phyloP scores from a whole-genome alignment of 495 filamentous ascomycete species.

The Tuber aestivum region DNA sequence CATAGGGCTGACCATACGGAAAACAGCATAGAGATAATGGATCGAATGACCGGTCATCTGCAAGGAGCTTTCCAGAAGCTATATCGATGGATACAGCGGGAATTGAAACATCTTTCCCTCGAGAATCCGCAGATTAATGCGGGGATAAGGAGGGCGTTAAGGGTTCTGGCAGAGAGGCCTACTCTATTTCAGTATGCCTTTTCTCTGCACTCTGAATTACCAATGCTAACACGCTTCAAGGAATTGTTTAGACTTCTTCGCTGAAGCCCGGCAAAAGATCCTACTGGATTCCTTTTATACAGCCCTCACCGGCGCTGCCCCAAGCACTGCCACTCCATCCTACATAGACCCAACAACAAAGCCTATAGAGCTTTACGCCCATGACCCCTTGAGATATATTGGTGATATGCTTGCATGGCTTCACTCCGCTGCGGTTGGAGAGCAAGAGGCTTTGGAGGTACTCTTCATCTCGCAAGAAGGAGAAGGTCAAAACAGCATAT shows the following conservation, averaged over 20 bases:
- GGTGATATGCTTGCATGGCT: conserved; percentile 98
- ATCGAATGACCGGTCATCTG: conserved; percentile 76
- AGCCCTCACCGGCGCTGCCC: conserved; percentile 68
- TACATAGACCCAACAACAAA: conserved; percentile 57
- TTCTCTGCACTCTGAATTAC: background rate
- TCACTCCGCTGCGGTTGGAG: conserved; percentile 87
- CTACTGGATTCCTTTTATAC: conserved; percentile 86
- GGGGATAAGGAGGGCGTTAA: conserved; percentile 74
- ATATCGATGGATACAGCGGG: conserved; percentile 87
- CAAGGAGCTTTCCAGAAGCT: conserved; percentile 91
- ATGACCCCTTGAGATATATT: conserved; percentile 86
- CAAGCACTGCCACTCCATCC: conserved; percentile 43
- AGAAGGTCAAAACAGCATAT: conserved; percentile 48
- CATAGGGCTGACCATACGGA: conserved; percentile 18
- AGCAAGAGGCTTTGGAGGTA: conserved; percentile 84
- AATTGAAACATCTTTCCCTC: conserved; percentile 86
- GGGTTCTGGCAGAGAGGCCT: conserved; percentile 83
- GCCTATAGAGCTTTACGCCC: conserved; percentile 87
- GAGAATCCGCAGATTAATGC: conserved; percentile 91
- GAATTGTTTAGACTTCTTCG: conserved; percentile 88
- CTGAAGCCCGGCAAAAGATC: conserved; percentile 79
- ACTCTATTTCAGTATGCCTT: conserved; percentile 64
- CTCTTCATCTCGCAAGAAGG: conserved; percentile 90
- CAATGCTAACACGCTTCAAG: conserved; percentile 17
- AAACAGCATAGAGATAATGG: conserved; percentile 65